Evolutionary conservation across 257 asterid genomes (phyloP).

Genomic region (Verbascum thapsus): DNA sequence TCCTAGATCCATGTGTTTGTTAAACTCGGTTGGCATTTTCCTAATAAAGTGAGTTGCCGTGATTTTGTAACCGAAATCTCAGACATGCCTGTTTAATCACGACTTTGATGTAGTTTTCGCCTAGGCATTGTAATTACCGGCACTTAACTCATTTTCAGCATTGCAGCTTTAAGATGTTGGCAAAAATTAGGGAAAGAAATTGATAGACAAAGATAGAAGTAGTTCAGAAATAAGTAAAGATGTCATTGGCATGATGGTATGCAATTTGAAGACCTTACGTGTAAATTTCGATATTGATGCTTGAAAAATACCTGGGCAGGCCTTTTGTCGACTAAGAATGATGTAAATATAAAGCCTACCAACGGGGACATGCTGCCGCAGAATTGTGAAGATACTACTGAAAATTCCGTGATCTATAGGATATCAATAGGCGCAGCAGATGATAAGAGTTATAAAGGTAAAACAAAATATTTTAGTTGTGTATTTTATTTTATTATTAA

Average conservation of each 20-base stretch:
- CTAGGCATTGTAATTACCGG: neutral
- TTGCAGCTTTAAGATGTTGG: neutral
- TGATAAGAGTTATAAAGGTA: slow-evolving; percentile 48
- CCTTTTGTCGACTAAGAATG: slow-evolving; percentile 34
- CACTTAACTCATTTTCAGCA: neutral
- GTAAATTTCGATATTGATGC: slow-evolving; percentile 12
- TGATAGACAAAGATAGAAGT: slow-evolving; percentile 1
- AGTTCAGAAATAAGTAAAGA: neutral
- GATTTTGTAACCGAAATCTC: neutral
- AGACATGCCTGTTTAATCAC: neutral
- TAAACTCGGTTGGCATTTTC: neutral
- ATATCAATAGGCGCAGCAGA: slow-evolving; percentile 23
- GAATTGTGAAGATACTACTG: slow-evolving; percentile 32
- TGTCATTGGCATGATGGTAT: neutral
- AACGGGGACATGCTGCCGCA: slow-evolving; percentile 34
- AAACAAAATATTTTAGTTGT: slow-evolving; percentile 11
- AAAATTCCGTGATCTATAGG: slow-evolving; percentile 30
- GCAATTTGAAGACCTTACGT: slow-evolving; percentile 1
- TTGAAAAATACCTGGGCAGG: slow-evolving; percentile 35
- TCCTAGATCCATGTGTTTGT: neutral
- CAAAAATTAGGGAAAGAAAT: neutral
- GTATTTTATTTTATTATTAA: slow-evolving; percentile 14
- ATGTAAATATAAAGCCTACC: slow-evolving; percentile 26
- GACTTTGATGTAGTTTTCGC: neutral
- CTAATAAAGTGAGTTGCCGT: neutral